Evolutionary conservation across 2,329 filamentous ascomycete species (phyloP).

Genomic region (Dichotomopilus funicola): DNA sequence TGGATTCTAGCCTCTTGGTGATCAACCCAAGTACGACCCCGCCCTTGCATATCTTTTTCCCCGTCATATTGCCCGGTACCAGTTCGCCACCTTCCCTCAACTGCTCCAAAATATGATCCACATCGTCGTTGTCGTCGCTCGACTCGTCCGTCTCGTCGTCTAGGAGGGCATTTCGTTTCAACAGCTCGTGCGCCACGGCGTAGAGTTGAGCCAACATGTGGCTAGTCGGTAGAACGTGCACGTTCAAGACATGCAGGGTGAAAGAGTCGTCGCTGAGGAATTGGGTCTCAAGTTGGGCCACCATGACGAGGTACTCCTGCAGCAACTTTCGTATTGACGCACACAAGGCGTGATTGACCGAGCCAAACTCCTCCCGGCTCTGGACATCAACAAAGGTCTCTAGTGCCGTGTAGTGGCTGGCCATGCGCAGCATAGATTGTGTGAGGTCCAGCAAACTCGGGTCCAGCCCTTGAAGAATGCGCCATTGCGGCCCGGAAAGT

Average conservation of each 20-base stretch:
- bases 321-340: slow-evolving; percentile 87
- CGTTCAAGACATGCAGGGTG: slow-evolving; percentile 85
- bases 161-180: slow-evolving; percentile 80
- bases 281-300: slow-evolving; percentile 90
- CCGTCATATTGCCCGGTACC: slow-evolving; percentile 67
- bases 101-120: slow-evolving; percentile 88
- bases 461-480: slow-evolving; percentile 75
- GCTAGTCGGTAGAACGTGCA: slow-evolving; percentile 82
- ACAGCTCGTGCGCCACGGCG: slow-evolving; percentile 75
- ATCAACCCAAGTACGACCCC: slow-evolving; percentile 86
- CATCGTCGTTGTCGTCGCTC: slow-evolving; percentile 71
- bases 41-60: slow-evolving; percentile 94
- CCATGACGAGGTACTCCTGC: slow-evolving; percentile 87
- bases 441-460: slow-evolving; percentile 86
- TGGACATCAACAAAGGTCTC: slow-evolving; percentile 93
- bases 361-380: slow-evolving; percentile 85
- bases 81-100: slow-evolving; percentile 81
- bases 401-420: slow-evolving; percentile 84
- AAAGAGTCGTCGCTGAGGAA: slow-evolving; percentile 83
- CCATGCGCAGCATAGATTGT: slow-evolving; percentile 84
- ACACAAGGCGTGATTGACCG: slow-evolving; percentile 91
- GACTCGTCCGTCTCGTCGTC: slow-evolving; percentile 71
- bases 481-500: slow-evolving; percentile 73
- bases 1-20: slow-evolving; percentile 74
- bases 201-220: slow-evolving; percentile 92